Evolutionary conservation across 352 stramenopile species (phyloP), one percentile per base, ranked within the genome.

Genomic region (Pythium utonaiense): DNA sequence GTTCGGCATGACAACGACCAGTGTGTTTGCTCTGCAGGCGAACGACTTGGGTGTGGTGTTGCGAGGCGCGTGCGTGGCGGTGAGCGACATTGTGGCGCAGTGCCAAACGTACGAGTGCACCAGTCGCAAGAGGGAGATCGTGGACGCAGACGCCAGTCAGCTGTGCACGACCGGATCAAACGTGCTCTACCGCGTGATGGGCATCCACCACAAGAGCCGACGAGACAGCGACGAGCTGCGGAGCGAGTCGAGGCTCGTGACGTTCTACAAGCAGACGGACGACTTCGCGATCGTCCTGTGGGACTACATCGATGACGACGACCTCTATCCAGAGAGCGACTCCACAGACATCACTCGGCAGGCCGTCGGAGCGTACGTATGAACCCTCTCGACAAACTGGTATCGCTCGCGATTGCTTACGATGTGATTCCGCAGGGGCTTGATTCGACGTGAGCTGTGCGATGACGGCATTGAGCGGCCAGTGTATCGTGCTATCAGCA

Each of bases 251-350:
- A 47, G 63, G n/a, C 42, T 60, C 21, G 24, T 77, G 9, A 68
- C 62, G 28, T 70, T 61, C 30, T 75, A 66, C 25, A 62, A 68
- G 6, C 66, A 73, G 47, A 51, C 60, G 13, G 55, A 65, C 8
- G 66, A 67, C 8, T 71, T 64, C 24, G 68, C 62, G n/a, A 56
- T 80, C n/a, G 24, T 80, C 17, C 27, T 75, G 5, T 80, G 69
- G 69, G 71, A 80, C 27, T 80, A 58, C 31, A 57, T 77, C 6
- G 71, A 80, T 47, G 53, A 41, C 3, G 69, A 80, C 38, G 69
- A 76, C 19, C 50, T 75, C 33, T 62, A 75, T 24, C 69, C 72
- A 17, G 36, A 71, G 13, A 60, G 54, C 28, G 30, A 53, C 14
- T 40, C 36, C 31, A 74, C 69, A 3, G 57, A 66, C 27, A 68